Conservation (phyloP, 257 asterid species). For the Solanum infundibuliforme region DNA sequence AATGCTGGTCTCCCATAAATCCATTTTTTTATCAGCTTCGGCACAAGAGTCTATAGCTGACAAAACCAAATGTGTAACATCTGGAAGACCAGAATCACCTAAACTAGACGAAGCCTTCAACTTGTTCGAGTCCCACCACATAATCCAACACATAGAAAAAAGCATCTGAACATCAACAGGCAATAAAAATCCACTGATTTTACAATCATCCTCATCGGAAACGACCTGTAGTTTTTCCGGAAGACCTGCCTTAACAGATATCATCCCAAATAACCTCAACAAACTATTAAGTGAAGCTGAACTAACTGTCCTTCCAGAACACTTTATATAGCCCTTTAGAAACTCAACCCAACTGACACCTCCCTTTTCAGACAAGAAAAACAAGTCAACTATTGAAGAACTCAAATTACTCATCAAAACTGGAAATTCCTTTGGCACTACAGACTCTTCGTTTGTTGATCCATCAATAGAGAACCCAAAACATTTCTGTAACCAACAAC, state of each 20-base stretch:
- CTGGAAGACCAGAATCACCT: constrained; percentile 43
- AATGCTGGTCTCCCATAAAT: constrained; percentile 41
- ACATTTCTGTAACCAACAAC: constrained; percentile 50
- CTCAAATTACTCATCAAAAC: constrained; percentile 44
- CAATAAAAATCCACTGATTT: constrained; percentile 46
- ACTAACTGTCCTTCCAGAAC: constrained; percentile 58
- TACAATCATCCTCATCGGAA: constrained; percentile 46
- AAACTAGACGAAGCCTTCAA: constrained; percentile 10
- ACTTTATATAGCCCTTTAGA: constrained; percentile 62
- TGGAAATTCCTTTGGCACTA: constrained; percentile 34
- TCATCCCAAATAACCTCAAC: constrained; percentile 34
- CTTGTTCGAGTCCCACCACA: constrained; percentile 57
- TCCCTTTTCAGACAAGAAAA: constrained; percentile 48
- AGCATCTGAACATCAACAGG: constrained; percentile 40
- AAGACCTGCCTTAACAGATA: constrained; percentile 54
- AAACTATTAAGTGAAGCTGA: constrained; percentile 50
- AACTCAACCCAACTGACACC: constrained; percentile 73
- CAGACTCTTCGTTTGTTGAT: constrained; percentile 22
- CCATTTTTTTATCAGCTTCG: constrained; percentile 30
- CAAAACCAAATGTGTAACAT: constrained; percentile 55
- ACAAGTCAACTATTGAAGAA: constrained; percentile 60
- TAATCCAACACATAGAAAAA: constrained; percentile 57
- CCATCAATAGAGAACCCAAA: constrained; percentile 35
- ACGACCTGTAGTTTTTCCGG: constrained; percentile 53
- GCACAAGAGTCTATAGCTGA: constrained; percentile 53